Evolutionary conservation across 495 filamentous ascomycete species (phyloP), one percentile per base, ranked within the genome.

Genomic region (Hypoxylon subgilvum): DNA sequence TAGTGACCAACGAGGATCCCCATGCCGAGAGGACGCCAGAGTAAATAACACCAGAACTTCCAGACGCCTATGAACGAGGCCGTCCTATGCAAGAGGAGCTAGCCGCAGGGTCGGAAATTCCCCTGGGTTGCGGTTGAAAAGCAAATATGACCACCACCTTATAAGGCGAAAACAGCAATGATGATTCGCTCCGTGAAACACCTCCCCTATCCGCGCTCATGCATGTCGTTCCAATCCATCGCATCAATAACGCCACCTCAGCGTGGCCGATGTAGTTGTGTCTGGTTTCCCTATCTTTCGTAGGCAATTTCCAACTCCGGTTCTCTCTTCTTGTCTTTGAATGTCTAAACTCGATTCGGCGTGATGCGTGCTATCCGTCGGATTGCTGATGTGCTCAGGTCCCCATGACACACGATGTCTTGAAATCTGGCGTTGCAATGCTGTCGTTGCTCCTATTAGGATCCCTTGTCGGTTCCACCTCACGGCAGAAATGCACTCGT

Each of bases 31-130:
- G 23, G 23, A 27, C n/a, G 7, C 13, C 8, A 14, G 36, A 30
- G 43, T 10, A 28, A 61, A 30, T 10, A 44, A 36, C 35, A 12
- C 31, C 23, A 55, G 51, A 51, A 46, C 39, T 50, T 51, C 57
- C 32, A 40, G 39, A 43, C 51, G 50, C 58, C 45, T 50, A 52
- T 27, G n/a, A 56, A 28, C 52, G 46, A 62, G 32, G 12, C 28
- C 30, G 23, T 22, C 42, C 44, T 31, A 53, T 53, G 50, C 43
- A 19, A 51, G 35, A 16, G 8, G 40, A 44, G 36, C n/a, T 12
- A 28, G 38, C 18, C n/a, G n/a, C 19, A 21, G 27, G 25, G 9
- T 53, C 49, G 16, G 6, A 16, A 28, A 41, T 13, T 23, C 8
- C 13, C 16, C 41, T 25, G 9, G 4, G 34, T 28, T 13, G 21